These are phyloP conservation scores for Curvularia sp. DNA, from an alignment of 2,329 filamentous ascomycete genomes.

Conservation along the genomic window DNA sequence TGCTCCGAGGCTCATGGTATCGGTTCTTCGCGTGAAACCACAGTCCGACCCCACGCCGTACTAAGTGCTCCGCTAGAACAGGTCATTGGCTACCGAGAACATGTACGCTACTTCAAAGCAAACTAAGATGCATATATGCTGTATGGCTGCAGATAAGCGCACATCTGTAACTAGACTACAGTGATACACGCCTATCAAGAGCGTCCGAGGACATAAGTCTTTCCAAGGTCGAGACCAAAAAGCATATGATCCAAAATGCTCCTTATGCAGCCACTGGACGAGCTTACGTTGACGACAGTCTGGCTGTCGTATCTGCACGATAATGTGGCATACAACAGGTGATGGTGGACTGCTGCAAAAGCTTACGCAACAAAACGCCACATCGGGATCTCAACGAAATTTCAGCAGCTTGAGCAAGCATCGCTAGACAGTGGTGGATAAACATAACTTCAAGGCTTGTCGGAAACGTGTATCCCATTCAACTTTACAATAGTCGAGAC, in stretches of 20 bases:
- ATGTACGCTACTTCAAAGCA: neutral
- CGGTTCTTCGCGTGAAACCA: neutral
- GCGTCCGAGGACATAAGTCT: neutral
- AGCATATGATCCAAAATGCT: neutral
- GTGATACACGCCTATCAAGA: neutral
- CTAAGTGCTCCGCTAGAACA: neutral
- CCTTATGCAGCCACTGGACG: neutral
- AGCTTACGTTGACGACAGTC: neutral
- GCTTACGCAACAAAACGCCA: neutral
- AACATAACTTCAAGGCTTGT: neutral
- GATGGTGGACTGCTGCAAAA: neutral
- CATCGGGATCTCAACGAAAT: neutral
- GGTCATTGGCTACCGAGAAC: neutral
- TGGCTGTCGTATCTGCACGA: neutral
- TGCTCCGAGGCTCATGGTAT: neutral
- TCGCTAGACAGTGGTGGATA: neutral
- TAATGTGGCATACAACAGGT: neutral
- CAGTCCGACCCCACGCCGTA: neutral
- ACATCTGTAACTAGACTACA: neutral
- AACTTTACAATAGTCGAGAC: too few species aligned
- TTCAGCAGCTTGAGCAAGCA: neutral
- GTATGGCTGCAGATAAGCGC: neutral
- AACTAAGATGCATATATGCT: neutral
- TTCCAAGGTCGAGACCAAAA: neutral
- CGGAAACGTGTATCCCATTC: too few species aligned